These are phyloP conservation scores for Xylaria polymorpha DNA, from an alignment of 2,329 filamentous ascomycete species.

Conservation along the genomic window DNA sequence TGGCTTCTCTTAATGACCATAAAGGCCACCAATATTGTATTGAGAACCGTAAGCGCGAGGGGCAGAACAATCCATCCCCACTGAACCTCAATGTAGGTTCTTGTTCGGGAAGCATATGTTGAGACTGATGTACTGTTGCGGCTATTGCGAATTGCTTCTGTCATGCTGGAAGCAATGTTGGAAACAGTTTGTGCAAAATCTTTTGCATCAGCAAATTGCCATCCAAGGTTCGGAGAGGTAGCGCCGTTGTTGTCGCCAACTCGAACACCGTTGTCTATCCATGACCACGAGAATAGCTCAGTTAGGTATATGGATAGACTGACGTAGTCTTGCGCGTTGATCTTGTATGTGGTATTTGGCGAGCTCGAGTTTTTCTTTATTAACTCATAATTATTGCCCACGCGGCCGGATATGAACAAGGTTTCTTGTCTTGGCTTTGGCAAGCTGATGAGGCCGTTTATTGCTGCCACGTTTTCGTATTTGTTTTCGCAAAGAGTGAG, in stretches of 20 bases:
- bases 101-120: slow-evolving; percentile 2
- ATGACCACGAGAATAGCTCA: background rate
- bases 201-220: no score
- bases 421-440: background rate
- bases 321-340: slow-evolving; percentile 22
- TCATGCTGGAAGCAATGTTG: no score
- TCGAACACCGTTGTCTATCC: background rate
- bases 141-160: no score
- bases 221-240: background rate
- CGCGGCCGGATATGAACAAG: background rate
- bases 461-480: slow-evolving; percentile 23
- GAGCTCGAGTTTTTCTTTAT: no score
- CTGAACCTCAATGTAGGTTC: slow-evolving; percentile 30
- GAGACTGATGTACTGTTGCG: slow-evolving; percentile 20
- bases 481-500: slow-evolving; percentile 31
- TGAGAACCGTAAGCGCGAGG: slow-evolving; percentile 23
- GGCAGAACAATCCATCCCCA: slow-evolving; percentile 33
- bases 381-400: no score
- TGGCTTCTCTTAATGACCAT: slow-evolving; percentile 8
- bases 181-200: no score
- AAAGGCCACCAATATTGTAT: slow-evolving; percentile 10
- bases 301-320: background rate
- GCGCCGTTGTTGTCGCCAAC: background rate
- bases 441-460: slow-evolving; percentile 10
- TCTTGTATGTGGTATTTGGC: background rate